Evolutionary conservation across 2,329 filamentous ascomycete genomes (phyloP).

Genomic region (Penicillium brasilianum): DNA sequence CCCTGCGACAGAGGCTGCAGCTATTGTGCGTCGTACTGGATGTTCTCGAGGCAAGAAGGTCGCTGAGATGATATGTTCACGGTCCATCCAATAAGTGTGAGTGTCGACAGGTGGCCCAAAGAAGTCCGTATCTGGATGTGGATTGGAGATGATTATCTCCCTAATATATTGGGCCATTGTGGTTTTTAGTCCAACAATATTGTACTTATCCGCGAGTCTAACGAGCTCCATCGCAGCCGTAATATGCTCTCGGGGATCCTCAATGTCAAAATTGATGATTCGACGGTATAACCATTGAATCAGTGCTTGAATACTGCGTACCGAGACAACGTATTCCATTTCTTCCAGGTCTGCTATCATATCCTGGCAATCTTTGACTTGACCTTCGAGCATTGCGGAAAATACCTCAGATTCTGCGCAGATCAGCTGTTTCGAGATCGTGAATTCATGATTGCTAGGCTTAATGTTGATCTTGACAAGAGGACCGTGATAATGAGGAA

Average conservation of each 20-base stretch:
- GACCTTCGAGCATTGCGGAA: conserved; percentile 21
- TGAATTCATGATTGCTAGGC: conserved; percentile 10
- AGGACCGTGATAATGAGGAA: conserved; percentile 19
- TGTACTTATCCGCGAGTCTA: conserved; percentile 20
- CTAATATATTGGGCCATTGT: conserved; percentile 14
- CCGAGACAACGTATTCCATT: conserved; percentile 12
- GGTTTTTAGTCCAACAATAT: conserved; percentile 4
- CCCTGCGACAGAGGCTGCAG: conserved; percentile 7
- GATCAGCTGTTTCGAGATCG: conserved; percentile 16
- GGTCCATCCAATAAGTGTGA: conserved; percentile 11
- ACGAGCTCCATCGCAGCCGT: conserved; percentile 20
- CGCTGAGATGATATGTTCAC: conserved; percentile 11
- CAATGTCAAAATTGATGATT: conserved; percentile 7
- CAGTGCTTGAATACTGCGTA: conserved; percentile 18
- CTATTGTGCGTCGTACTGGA: conserved; percentile 12
- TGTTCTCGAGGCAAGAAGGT: conserved; percentile 9
- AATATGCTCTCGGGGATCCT: conserved; percentile 9
- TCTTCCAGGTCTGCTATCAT: conserved; percentile 19
- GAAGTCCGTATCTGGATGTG: conserved; percentile 3
- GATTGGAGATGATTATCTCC: conserved; percentile 5
- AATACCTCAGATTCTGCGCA: conserved; percentile 18
- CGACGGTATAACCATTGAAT: conserved; percentile 24
- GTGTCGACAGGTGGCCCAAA: background rate
- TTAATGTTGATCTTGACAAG: conserved; percentile 16
- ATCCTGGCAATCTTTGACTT: conserved; percentile 16